Evolutionary conservation across 2,329 filamentous ascomycete species (phyloP).

Genomic region (Paecilomyces niveus): DNA sequence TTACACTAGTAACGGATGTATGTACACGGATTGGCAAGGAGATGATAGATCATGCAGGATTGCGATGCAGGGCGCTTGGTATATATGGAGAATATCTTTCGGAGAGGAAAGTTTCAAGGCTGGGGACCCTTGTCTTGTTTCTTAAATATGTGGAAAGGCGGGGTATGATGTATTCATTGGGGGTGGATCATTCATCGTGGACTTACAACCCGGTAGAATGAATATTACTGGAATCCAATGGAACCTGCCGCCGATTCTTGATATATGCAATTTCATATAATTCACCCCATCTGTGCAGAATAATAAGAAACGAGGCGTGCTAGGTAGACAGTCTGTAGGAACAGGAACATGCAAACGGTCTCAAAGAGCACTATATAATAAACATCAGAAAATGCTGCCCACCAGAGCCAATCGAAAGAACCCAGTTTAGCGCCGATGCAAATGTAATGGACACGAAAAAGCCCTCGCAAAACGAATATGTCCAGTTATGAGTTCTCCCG

Average conservation of each 20-base stretch:
- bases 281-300: background rate
- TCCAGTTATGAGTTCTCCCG: background rate
- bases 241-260: background rate
- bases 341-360: background rate
- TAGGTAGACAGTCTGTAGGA: background rate
- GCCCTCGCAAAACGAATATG: background rate
- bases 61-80: background rate
- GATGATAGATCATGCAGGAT: too few species aligned
- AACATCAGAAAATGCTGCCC: background rate
- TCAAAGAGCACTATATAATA: background rate
- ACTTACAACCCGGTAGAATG: background rate
- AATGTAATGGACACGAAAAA: background rate
- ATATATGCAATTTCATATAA: background rate
- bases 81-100: background rate
- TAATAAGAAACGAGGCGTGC: background rate
- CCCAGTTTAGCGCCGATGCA: background rate
- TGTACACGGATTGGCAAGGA: too few species aligned
- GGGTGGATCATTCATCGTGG: background rate
- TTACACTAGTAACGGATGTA: too few species aligned
- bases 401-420: background rate
- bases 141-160: background rate
- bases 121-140: background rate
- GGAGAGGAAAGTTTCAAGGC: background rate
- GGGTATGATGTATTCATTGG: background rate
- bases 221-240: background rate